These are phyloP conservation scores for Laguncularia racemosa DNA, from an alignment of 345 rosid species.

Conservation along the genomic window DNA sequence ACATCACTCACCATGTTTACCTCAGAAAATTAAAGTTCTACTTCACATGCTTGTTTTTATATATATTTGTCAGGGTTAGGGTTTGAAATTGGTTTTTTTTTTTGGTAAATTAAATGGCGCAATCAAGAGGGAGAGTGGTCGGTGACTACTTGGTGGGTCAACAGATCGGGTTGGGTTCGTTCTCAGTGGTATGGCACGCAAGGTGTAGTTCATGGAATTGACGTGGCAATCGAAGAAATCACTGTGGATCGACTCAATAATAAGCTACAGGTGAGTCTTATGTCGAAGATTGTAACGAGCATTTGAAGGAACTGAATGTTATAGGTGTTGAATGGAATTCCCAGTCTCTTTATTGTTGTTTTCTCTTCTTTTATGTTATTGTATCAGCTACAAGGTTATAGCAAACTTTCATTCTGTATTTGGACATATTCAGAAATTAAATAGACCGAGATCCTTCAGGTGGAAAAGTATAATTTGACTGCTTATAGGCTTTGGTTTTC, in stretches of 20 bases:
- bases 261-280: slow-evolving; percentile 86
- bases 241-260: slow-evolving; percentile 47
- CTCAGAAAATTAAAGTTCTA: slow-evolving; percentile 8
- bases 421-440: no score
- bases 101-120: slow-evolving; percentile 40
- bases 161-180: slow-evolving; percentile 95
- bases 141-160: slow-evolving; percentile 79
- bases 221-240: slow-evolving; percentile 97
- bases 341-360: no score
- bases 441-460: no score
- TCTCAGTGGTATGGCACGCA: slow-evolving; percentile 94
- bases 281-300: slow-evolving; percentile 90
- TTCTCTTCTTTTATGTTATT: no score
- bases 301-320: no score
- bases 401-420: no score
- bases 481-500: no score
- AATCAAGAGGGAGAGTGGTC: slow-evolving; percentile 58
- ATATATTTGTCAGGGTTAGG: slow-evolving; percentile 9
- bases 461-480: no score
- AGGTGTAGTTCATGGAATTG: slow-evolving; percentile 84
- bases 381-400: no score
- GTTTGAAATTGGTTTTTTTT: slow-evolving; percentile 23
- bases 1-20: no score
- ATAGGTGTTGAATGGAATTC: no score
- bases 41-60: neutral